Conservation (phyloP, 306 rosid genomes). For the Pyrus betulifolia region DNA sequence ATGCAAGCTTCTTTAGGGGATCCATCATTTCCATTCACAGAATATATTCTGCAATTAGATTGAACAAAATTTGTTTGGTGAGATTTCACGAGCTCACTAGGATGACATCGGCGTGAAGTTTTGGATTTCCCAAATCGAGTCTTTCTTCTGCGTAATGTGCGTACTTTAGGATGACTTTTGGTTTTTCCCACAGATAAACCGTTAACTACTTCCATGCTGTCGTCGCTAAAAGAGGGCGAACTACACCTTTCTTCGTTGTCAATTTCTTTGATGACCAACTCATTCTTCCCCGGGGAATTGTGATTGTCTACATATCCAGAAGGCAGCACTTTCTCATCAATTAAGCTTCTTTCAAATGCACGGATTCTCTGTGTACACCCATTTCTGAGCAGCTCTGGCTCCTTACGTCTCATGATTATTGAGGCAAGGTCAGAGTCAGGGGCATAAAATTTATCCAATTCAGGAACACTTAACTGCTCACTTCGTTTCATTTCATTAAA, state of each 20-base stretch:
- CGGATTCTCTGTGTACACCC: conserved; percentile 82
- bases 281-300: conserved; percentile 18
- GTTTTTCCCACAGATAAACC: conserved; percentile 13
- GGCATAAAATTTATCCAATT: conserved; percentile 21
- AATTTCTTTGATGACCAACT: conserved; percentile 20
- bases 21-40: neutral
- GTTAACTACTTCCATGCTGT: conserved; percentile 14
- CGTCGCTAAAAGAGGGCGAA: neutral
- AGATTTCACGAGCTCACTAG: conserved; percentile 16
- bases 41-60: conserved; percentile 7
- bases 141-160: conserved; percentile 23
- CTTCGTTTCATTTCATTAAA: conserved; percentile 20
- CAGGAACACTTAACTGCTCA: conserved; percentile 24
- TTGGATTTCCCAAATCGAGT: conserved; percentile 25
- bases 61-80: conserved; percentile 20
- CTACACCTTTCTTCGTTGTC: conserved; percentile 20
- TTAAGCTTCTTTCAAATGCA: conserved; percentile 62
- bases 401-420: conserved; percentile 64
- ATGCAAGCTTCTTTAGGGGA: conserved; percentile 18
- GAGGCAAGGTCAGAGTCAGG: conserved; percentile 56
- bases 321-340: conserved; percentile 35
- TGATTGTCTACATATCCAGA: conserved; percentile 21
- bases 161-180: conserved; percentile 28
- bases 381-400: conserved; percentile 57
- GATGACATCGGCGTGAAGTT: neutral